A percentile compares a stretch with the other conserved stretches of the same genome.
Conservation (phyloP, 2,329 filamentous ascomycete genomes). For the Fusarium chaquense region DNA sequence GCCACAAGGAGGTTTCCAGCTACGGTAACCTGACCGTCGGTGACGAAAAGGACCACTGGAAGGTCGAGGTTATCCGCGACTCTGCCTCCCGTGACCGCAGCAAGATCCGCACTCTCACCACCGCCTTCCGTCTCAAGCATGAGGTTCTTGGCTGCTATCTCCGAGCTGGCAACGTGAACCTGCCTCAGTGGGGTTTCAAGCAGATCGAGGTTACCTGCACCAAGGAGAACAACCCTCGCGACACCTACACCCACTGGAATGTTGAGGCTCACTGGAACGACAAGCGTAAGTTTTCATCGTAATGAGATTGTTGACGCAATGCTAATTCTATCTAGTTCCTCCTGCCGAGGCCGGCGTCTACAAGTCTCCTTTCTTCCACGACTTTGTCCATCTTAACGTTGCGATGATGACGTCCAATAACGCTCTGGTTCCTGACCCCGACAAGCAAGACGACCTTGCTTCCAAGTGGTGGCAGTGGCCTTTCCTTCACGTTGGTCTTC, state of each 20-base stretch:
- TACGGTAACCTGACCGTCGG: constrained; percentile 97
- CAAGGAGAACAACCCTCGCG: constrained; percentile 90
- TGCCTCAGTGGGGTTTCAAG: constrained; percentile 99
- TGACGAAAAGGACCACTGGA: constrained; percentile 98
- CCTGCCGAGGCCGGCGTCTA: constrained; percentile 90
- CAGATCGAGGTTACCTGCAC: constrained; percentile 98
- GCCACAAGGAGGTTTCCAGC: constrained; percentile 90
- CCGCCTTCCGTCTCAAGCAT: constrained; percentile 90
- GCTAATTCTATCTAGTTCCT: constrained; percentile 71
- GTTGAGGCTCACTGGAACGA: constrained; percentile 96
- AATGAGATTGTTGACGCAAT: not conserved
- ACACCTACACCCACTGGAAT: constrained; percentile 99
- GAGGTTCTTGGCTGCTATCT: constrained; percentile 89
- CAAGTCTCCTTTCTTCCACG: constrained; percentile 96
- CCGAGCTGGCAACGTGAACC: constrained; percentile 92
- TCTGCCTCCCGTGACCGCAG: constrained; percentile 87
- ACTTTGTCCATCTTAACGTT: constrained; percentile 97
- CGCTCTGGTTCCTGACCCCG: constrained; percentile 94
- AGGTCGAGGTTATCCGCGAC: constrained; percentile 90
- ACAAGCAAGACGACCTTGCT: constrained; percentile 98
- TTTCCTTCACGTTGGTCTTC: constrained; percentile 90
- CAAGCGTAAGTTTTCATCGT: constrained; percentile 73
- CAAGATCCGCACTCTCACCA: constrained; percentile 90
- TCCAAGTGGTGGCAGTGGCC: constrained; percentile 99
- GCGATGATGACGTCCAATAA: constrained; percentile 99